Base-by-base conservation (phyloP, 2,329 filamentous ascomycete species). In the Didymosphaeria variabile region DNA sequence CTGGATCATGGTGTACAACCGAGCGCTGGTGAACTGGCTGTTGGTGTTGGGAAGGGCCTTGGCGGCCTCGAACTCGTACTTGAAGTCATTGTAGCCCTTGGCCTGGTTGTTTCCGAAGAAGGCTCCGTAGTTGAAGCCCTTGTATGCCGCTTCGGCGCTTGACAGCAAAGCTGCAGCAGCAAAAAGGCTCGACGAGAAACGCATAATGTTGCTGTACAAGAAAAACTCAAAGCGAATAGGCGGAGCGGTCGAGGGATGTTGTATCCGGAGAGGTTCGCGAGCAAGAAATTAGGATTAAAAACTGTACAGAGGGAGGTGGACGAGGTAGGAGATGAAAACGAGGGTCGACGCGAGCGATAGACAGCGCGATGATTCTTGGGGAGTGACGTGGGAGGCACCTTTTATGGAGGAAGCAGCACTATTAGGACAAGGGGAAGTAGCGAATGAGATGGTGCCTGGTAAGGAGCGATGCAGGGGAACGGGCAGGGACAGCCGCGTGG, bases 1-100 rank as follows among this genome's bases (percentile, higher is more conserved):
- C 84, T 93, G 90, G 52, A 91, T 83, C 85, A 88, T 92, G 67
- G 90, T 92, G 80, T 90, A 93, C n/a, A 93, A 83, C 62, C 91
- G 88, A 46, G 88, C 90, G 62, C 86, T 89, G 69, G 81, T 90
- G 82, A 90, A 92, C 67, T 72, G 70, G 49, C 87, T 87, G 23
- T 83, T 80, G 57, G 89, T 88, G 47, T 89, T 89, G 23, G 83
- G 81, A 17, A 94, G 87, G 54, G 81, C 81, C 67, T 88, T 84
- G 31, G 91, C 90, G 3, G 84, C 81, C 65, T 84, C 86, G 84
- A 92, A 92, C 79, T 91, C 87, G 70, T 84, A 80, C 81, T 91
- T 87, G 78, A 90, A 94, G 74, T 91, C 88, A 13, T 82, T 69
- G 71, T 90, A 85, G 56, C 71, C 68, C 81, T 91, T 91, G 72